A percentile compares a stretch with the other conserved stretches of the same genome.
phyloP scores from a whole-genome alignment of 768 basidiomycete species.

The Mycena belliarum region DNA sequence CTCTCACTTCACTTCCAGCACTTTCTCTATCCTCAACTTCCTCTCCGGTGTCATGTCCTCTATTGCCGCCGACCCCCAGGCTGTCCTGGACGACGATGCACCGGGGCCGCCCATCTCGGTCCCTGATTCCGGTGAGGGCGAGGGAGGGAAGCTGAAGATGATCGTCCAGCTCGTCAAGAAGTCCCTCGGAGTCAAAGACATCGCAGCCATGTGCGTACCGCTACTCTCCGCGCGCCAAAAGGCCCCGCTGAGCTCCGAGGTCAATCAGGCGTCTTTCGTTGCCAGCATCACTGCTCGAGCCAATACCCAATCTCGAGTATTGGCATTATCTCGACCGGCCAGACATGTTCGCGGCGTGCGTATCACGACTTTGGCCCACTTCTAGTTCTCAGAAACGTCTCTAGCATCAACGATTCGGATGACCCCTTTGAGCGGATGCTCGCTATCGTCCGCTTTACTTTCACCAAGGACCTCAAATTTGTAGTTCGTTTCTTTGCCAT shows the following conservation, averaged over 20 bases:
- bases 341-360: slow-evolving; percentile 89
- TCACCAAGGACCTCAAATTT: slow-evolving; percentile 94
- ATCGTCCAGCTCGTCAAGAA: slow-evolving; percentile 89
- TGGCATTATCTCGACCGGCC: slow-evolving; percentile 93
- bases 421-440: slow-evolving; percentile 96
- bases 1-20: no score
- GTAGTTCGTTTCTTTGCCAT: slow-evolving; percentile 51
- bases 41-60: slow-evolving; percentile 5
- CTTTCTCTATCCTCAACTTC: neutral
- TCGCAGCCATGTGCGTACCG: slow-evolving; percentile 82
- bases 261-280: slow-evolving; percentile 81
- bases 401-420: slow-evolving; percentile 86
- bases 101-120: slow-evolving; percentile 63
- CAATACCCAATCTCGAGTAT: slow-evolving; percentile 94
- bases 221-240: neutral
- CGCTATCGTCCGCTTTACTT: slow-evolving; percentile 83
- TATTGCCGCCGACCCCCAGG: neutral
- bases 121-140: slow-evolving; percentile 73
- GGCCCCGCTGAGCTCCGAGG: slow-evolving; percentile 5
- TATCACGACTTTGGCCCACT: slow-evolving; percentile 25
- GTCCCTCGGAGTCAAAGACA: slow-evolving; percentile 91
- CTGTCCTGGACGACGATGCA: slow-evolving; percentile 47
- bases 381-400: slow-evolving; percentile 1
- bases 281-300: slow-evolving; percentile 91
- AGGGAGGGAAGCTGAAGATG: slow-evolving; percentile 93